Base-by-base conservation (phyloP, 1,284 basidiomycete genomes). In the Boletus subluridellus region DNA sequence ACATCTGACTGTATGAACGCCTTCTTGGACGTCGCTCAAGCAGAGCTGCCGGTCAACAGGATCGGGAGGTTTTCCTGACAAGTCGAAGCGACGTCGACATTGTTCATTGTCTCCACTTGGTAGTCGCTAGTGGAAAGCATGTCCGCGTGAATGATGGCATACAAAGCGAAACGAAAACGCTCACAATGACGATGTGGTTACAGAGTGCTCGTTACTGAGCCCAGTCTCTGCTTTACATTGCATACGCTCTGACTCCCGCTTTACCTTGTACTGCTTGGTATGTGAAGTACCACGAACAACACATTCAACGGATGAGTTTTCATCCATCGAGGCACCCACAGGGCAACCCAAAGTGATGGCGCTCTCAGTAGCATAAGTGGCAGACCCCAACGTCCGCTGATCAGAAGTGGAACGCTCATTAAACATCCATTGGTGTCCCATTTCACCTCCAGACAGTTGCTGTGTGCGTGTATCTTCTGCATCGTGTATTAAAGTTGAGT, bases 131-230 rank as follows among this genome's bases (percentile, higher is more conserved):
- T 5, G 26, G 3, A 35, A 24, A 4, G 9, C 47, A 28, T 8
- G 8, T 30, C 15, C n/a, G 9, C 17, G 9, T 66, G 17, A 65
- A 52, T 24, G 4, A 49, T 14, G 12, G 3, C 28, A 10, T 21
- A 11, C 5, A 37, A 48, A n/a, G 2, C 2, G 8, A 34, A n/a
- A 47, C 5, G 2, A 32, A 47, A 39, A 35, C 0, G 3, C 62
- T 65, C 30, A 64, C 63, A 21, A 21, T 42, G 50, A 64, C 53
- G 15, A 21, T 28, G 37, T 14, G 10, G 14, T 39, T 4, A 17
- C 45, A 26, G 50, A 57, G 2, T 26, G 45, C 14, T 46, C 32
- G 34, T 45, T 11, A 11, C 17, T 8, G 14, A 49, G 34, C 4
- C 26, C 17, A 1, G 41, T 8, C 30, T 57, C 47, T 35, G 21